phyloP scores from a whole-genome alignment of 148 eudicot genomes.

The Dysphania ambrosioides region DNA sequence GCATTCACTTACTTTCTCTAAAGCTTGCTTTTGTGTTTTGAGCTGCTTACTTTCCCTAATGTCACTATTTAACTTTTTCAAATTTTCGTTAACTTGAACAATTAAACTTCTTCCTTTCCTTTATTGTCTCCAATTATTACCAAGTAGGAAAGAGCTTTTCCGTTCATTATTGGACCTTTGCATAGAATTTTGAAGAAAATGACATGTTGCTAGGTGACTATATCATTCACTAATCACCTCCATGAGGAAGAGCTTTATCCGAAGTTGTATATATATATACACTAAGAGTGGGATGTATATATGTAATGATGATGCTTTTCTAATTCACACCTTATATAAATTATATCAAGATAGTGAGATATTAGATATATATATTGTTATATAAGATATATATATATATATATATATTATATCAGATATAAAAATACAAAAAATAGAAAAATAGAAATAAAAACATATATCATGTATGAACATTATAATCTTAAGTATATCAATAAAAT shows the following conservation, averaged over 20 bases:
- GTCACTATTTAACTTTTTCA: background rate
- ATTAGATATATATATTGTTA: too few species aligned
- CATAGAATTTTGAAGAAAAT: background rate
- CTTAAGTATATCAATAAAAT: too few species aligned
- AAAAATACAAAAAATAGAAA: too few species aligned
- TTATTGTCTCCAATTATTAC: background rate
- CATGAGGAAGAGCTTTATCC: background rate
- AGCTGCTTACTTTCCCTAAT: background rate
- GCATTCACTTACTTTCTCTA: constrained; percentile 15
- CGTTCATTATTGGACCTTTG: constrained; percentile 1
- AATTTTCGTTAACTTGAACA: background rate
- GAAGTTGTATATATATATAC: too few species aligned
- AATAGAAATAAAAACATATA: too few species aligned
- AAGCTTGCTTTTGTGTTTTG: background rate
- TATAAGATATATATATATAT: too few species aligned
- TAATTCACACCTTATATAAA: too few species aligned
- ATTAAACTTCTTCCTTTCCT: background rate
- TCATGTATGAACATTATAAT: too few species aligned
- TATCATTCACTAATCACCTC: background rate
- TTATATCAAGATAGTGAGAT: too few species aligned
- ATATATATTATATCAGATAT: too few species aligned
- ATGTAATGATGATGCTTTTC: too few species aligned
- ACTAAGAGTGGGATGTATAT: too few species aligned
- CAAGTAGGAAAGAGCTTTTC: background rate
- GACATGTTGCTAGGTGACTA: background rate